Evolutionary conservation across 345 rosid genomes (phyloP), one percentile per base, ranked within the genome.

Genomic region (Eucalyptus erythrocorys): DNA sequence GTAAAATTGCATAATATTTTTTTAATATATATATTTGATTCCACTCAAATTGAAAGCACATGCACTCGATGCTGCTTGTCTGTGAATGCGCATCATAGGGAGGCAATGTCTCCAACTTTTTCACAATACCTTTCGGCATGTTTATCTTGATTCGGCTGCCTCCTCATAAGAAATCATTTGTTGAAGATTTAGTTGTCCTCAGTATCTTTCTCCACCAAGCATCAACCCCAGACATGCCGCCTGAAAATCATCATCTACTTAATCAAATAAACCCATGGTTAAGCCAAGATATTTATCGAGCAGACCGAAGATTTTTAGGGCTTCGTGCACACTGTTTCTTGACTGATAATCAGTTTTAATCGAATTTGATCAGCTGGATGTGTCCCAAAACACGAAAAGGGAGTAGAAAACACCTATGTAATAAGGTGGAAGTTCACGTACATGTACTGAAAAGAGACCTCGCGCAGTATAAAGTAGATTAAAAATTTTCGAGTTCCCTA

Each of bases 291-390:
- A 93, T 95, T 93, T 92, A 95, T 95, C 90, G 98, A 94, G 98
- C 95, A 90, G 88, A 92, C 96, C 88, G 91, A 93, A 93, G 88
- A 95, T 92, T 92, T 94, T 91, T 95, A 91, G 98, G 94, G 88
- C 85, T 90, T 89, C 17, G 96, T 87, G 91, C 92, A 92, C 89
- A 90, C 91, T 85, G 43, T 51, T 88, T 32, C 81, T 86, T 86
- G 57, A 86, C 87, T 11, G 47, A 76, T 76, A 6, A 89, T 98
- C 97, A 87, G 92, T 94, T 40, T 93, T 94, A 98, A 89, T 93
- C 94, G 17, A 96, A 97, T 68, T 96, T 93, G 87, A 97, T 93
- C 55, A 96, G 82, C 42, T 5, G 82, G 45, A 15, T 37, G 82
- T 37, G 27, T 19, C 82, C 82, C 82, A 71, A 71, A 37, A 71